phyloP scores from a whole-genome alignment of 768 basidiomycete genomes.

The Suillus luteus region DNA sequence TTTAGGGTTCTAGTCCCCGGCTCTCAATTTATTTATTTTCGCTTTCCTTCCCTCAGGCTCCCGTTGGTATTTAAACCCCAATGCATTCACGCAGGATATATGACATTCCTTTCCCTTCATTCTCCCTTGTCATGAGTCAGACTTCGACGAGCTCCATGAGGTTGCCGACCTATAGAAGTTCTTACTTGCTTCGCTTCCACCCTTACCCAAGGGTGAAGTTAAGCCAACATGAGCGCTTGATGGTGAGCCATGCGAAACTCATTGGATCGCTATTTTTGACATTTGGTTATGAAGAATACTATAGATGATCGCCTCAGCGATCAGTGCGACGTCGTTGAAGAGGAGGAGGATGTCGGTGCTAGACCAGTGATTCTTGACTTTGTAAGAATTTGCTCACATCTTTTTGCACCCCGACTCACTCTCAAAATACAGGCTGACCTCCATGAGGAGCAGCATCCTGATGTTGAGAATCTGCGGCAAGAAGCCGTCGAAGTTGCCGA shows the following conservation, averaged over 20 bases:
- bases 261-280: constrained; percentile 13
- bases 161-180: constrained; percentile 31
- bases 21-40: constrained; percentile 8
- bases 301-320: neutral
- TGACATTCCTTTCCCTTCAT: constrained; percentile 2
- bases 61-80: constrained; percentile 7
- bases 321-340: constrained; percentile 7
- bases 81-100: neutral
- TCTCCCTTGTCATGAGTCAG: constrained; percentile 1
- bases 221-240: constrained; percentile 27
- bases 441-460: constrained; percentile 17
- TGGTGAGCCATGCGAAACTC: constrained; percentile 20
- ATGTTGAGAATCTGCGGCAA: neutral
- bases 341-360: neutral
- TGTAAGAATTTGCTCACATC: neutral
- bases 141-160: constrained; percentile 20
- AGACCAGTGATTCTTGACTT: neutral
- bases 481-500: constrained; percentile 14
- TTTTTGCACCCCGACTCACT: neutral
- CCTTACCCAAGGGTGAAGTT: constrained; percentile 30
- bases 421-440: neutral
- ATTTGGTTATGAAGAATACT: constrained; percentile 15
- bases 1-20: constrained; percentile 1
- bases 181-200: constrained; percentile 30
- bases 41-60: constrained; percentile 8